These are phyloP conservation scores for Xylaria sp. DNA, from an alignment of 2,329 filamentous ascomycete species.

Conservation along the genomic window DNA sequence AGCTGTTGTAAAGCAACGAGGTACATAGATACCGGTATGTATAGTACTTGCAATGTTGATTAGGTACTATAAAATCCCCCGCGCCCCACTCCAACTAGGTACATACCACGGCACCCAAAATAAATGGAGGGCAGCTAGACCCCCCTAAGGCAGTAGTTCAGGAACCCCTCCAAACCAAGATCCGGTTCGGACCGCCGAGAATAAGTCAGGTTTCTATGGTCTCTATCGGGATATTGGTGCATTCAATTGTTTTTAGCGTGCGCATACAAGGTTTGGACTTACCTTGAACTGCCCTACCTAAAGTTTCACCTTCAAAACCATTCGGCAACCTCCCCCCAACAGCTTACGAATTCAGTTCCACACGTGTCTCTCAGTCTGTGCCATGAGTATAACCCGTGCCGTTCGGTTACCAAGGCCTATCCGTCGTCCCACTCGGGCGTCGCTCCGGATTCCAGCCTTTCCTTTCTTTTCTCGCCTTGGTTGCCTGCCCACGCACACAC, in stretches of 20 bases:
- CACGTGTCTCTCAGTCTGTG: background rate
- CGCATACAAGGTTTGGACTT: background rate
- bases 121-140: too few relatives aligned
- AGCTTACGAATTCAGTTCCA: background rate
- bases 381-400: slow-evolving; percentile 12
- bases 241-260: background rate
- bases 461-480: slow-evolving; percentile 7
- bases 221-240: background rate
- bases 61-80: background rate
- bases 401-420: background rate
- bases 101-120: too few relatives aligned
- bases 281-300: background rate
- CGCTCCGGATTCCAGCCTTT: slow-evolving; percentile 6
- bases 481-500: background rate
- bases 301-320: background rate
- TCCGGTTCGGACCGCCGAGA: slow-evolving; percentile 6
- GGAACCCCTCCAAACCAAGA: background rate
- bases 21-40: background rate
- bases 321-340: background rate
- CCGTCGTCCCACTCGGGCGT: slow-evolving; percentile 9
- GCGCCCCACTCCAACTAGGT: background rate
- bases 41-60: background rate
- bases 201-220: background rate
- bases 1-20: background rate
- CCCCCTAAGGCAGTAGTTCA: background rate